Percentiles rank a stretch among this genome's conserved stretches.
Evolutionary conservation across 441 rosid species (phyloP).

Genomic region (Adansonia grandidieri): DNA sequence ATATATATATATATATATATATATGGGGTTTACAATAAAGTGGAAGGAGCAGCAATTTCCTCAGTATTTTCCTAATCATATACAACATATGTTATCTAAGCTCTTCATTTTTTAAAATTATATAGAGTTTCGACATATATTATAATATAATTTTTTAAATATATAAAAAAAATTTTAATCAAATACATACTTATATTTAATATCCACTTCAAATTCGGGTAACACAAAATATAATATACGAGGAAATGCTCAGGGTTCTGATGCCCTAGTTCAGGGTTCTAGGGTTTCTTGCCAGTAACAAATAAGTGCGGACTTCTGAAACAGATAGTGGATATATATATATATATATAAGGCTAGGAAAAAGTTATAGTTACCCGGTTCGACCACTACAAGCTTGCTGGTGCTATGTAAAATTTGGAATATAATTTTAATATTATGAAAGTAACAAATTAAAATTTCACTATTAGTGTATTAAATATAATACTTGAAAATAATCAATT

Average conservation of each 20-base stretch:
- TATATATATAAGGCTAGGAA: background rate
- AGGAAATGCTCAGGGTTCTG: no score
- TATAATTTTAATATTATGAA: no score
- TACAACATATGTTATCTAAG: background rate
- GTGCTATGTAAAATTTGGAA: background rate
- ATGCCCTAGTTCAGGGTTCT: conserved; percentile 1
- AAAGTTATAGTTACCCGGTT: background rate
- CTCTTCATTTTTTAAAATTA: no score
- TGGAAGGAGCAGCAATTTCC: background rate
- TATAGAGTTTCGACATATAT: no score
- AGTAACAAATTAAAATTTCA: no score
- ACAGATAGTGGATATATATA: background rate
- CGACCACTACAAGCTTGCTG: background rate
- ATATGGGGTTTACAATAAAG: background rate
- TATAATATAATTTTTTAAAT: no score
- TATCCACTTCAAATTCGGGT: no score
- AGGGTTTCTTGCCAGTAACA: background rate
- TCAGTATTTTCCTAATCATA: background rate
- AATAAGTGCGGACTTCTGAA: background rate
- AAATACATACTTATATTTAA: no score
- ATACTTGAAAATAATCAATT: no score
- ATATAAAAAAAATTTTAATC: no score
- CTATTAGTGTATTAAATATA: no score
- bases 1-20: background rate
- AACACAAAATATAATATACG: no score